Conservation (phyloP, 2,329 filamentous ascomycete species). For the Clarireedia homoeocarpa region DNA sequence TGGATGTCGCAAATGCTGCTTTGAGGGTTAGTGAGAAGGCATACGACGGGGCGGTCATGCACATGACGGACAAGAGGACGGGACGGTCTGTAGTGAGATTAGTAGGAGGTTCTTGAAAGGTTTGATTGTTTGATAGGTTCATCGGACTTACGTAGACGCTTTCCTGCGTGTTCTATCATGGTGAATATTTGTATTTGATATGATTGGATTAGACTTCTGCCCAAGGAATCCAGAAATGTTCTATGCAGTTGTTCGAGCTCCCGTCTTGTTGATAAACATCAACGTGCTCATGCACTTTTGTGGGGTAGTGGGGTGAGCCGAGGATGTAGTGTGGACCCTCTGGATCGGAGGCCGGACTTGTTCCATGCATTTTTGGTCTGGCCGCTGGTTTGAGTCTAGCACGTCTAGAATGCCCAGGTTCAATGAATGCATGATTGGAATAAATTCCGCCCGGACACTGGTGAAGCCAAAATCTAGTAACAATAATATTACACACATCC, state of each 20-base stretch:
- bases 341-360: neutral
- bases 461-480: no score
- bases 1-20: constrained; percentile 85
- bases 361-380: neutral
- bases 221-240: no score
- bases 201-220: no score
- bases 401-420: neutral
- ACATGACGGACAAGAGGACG: constrained; percentile 16
- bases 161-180: constrained; percentile 1
- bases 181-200: neutral
- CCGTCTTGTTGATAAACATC: no score
- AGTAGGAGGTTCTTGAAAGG: neutral
- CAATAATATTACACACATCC: neutral
- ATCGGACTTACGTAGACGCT: neutral
- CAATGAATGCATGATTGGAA: neutral
- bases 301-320: constrained; percentile 7
- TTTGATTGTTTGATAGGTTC: neutral
- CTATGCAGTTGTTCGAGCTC: no score
- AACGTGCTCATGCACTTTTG: neutral
- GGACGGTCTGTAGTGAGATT: constrained; percentile 13
- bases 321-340: constrained; percentile 1
- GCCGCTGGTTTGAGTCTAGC: no score
- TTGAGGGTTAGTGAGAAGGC: neutral
- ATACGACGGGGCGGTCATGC: neutral
- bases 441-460: neutral